Evolutionary conservation across 1,284 basidiomycete species (phyloP), one percentile per base, ranked within the genome.

Genomic region (Ustilago tritici): DNA sequence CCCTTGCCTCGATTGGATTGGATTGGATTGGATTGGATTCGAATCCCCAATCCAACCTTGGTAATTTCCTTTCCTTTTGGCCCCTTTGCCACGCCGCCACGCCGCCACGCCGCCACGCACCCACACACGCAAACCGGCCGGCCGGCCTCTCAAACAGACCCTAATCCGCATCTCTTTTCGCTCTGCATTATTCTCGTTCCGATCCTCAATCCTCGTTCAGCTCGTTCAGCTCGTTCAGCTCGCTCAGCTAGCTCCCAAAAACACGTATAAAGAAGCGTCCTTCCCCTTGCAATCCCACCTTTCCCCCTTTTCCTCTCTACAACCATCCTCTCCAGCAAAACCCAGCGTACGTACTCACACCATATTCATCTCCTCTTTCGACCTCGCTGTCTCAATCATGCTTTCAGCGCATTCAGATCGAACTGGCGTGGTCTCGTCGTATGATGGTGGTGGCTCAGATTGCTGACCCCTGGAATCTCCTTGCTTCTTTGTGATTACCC

Each of bases 311-410:
- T 36, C 67, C 64, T 68, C 61, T 57, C 41, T 58, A 76, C 73
- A 65, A 71, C 73, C 73, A 76, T 66, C 65, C 60, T 57, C 65
- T 71, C 65, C 61, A 67, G 61, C 61, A 61, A 61, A 58, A 47
- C 32, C 62, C 17, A 63, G 65, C 65, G 73, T 76, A 70, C 38
- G 73, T 76, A 62, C 57, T 64, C 34, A 56, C 73, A 65, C 43
- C 61, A 56, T 50, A 50, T 64, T 53, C 3, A 17, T 43, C 14
- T 58, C 46, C n/a, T 58, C 40, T 46, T 46, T 46, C 11, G 43
- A 28, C 23, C 43, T 46, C 23, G 46, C 32, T 49, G 38, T 11
- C 40, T 50, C 43, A 40, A 46, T 47, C 36, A 6, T 49, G 43
- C 57, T 28, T 28, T 43, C 46, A 38, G 41, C 57, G 47, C 52